Evolutionary conservation across 2,329 filamentous ascomycete species (phyloP).

Genomic region (Endocalyx cinctus): DNA sequence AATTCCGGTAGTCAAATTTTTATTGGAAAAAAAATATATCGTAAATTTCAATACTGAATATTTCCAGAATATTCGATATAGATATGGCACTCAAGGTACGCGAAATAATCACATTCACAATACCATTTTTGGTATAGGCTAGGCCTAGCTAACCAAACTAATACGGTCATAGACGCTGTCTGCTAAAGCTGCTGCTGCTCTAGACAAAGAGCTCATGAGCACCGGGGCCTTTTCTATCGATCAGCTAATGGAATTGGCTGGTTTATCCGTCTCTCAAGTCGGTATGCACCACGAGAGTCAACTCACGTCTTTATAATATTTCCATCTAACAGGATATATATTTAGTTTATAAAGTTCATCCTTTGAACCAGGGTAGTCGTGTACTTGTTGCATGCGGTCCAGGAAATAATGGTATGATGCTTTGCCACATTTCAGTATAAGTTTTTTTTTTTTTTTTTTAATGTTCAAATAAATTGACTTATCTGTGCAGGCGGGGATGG

Average conservation of each 20-base stretch:
- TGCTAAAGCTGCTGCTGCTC: slow-evolving; percentile 78
- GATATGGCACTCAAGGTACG: slow-evolving; percentile 25
- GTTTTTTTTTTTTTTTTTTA: too few species aligned
- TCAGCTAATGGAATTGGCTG: slow-evolving; percentile 95
- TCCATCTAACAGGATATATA: slow-evolving; percentile 5
- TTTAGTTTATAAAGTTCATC: slow-evolving; percentile 79
- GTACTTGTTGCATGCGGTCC: slow-evolving; percentile 91
- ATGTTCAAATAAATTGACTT: too few species aligned
- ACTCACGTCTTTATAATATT: neutral
- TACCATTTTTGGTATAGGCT: too few species aligned
- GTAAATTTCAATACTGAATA: too few species aligned
- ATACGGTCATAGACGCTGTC: slow-evolving; percentile 64
- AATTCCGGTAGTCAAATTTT: too few species aligned
- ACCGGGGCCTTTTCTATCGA: slow-evolving; percentile 85
- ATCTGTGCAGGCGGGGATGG: slow-evolving; percentile 75
- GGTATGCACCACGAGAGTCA: slow-evolving; percentile 42
- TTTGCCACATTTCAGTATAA: neutral
- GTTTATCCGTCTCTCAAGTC: slow-evolving; percentile 86
- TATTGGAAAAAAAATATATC: too few species aligned
- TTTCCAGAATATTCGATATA: too few species aligned
- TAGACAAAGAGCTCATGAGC: slow-evolving; percentile 94
- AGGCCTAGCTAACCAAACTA: too few species aligned
- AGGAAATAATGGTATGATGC: slow-evolving; percentile 58
- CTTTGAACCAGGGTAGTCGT: slow-evolving; percentile 62
- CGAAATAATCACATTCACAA: neutral